Evolutionary conservation across 129 eudicot genomes (phyloP).

Genomic region (carrot (Daucus carota)): DNA sequence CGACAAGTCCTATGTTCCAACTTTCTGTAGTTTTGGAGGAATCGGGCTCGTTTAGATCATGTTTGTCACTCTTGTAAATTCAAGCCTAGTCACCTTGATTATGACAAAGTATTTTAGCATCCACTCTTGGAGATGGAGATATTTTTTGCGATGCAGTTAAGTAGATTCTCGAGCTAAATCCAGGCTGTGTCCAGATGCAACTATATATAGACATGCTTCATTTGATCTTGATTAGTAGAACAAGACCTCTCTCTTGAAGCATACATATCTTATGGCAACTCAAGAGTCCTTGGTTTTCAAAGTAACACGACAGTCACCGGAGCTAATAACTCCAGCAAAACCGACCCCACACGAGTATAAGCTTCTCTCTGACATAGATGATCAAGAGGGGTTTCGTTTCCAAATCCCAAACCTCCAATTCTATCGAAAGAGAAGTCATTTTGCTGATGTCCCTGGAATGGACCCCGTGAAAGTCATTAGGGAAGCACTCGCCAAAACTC

Average conservation of each 20-base stretch:
- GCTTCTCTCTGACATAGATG: neutral
- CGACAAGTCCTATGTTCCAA: neutral
- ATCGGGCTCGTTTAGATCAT: neutral
- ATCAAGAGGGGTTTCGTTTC: constrained; percentile 1
- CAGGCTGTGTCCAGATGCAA: neutral
- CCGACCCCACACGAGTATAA: neutral
- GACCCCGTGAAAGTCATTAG: constrained; percentile 1
- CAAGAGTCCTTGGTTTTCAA: constrained; percentile 1
- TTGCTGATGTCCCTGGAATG: neutral
- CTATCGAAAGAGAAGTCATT: neutral
- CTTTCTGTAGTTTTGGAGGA: neutral
- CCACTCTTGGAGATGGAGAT: neutral
- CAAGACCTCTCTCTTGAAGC: too few species aligned
- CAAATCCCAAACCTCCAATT: neutral
- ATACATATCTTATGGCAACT: neutral
- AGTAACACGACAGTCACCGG: neutral
- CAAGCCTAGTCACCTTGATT: neutral
- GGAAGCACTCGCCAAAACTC: neutral
- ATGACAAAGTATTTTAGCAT: neutral
- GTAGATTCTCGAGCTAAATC: neutral
- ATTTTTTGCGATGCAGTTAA: neutral
- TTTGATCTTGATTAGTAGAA: neutral
- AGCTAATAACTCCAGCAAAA: neutral
- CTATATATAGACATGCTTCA: neutral
- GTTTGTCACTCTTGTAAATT: neutral